Conservation (phyloP, 495 filamentous ascomycete genomes). For the Massariosphaeria phaeospora region DNA sequence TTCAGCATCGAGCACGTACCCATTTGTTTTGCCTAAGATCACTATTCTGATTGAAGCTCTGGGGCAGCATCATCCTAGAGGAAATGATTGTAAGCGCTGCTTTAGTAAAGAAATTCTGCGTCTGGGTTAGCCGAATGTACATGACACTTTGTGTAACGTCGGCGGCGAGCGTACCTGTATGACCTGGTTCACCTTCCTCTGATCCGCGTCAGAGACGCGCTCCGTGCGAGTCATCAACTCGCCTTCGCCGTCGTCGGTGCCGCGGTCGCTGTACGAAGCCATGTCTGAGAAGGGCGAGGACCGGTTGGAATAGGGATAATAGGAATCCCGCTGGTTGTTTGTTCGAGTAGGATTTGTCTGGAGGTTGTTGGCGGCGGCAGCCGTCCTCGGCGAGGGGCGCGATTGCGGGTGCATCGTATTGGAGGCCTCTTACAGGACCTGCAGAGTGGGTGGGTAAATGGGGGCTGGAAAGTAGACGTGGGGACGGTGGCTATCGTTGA, state of each 20-base stretch:
- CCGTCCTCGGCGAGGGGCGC: conserved; percentile 28
- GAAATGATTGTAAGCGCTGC: conserved; percentile 80
- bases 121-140: conserved; percentile 20
- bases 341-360: conserved; percentile 34
- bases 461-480: background rate
- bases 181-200: conserved; percentile 50
- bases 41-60: conserved; percentile 54
- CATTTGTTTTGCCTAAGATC: conserved; percentile 78
- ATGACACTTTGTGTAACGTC: background rate
- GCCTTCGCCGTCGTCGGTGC: conserved; percentile 25
- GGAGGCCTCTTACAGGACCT: conserved; percentile 7
- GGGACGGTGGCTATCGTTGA: conserved; percentile 11
- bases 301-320: conserved; percentile 17
- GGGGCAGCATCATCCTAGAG: conserved; percentile 66
- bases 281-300: conserved; percentile 29
- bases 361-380: conserved; percentile 32
- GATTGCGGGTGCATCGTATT: conserved; percentile 28
- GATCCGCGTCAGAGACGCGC: conserved; percentile 23
- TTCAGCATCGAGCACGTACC: conserved; percentile 55
- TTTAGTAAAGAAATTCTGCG: conserved; percentile 86
- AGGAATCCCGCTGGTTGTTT: conserved; percentile 32
- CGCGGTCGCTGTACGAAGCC: conserved; percentile 16
- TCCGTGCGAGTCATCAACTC: conserved; percentile 29
- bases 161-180: conserved; percentile 74
- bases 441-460: background rate